A percentile compares a stretch with the other conserved stretches of the same genome.
Evolutionary conservation across 1,139 yeast genomes (phyloP).

Genomic region (Blastobotrys niveus): DNA sequence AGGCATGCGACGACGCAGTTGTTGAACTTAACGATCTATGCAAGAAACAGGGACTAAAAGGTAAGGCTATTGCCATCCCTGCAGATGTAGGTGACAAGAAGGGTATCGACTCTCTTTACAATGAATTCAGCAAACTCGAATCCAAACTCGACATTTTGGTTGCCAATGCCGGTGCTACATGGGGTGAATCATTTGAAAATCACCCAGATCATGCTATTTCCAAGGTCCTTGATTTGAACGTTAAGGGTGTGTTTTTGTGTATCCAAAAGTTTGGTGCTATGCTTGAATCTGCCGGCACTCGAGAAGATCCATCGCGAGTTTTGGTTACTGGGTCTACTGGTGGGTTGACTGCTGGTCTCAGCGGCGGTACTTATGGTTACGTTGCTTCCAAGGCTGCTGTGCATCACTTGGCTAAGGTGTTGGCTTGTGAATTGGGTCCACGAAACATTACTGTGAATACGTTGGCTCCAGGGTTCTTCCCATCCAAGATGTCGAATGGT

Average conservation of each 20-base stretch:
- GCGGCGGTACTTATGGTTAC: conserved; percentile 66
- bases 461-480: conserved; percentile 76
- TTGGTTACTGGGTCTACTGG: conserved; percentile 61
- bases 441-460: conserved; percentile 60
- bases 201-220: conserved; percentile 61
- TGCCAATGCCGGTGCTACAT: conserved; percentile 77
- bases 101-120: conserved; percentile 46
- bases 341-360: conserved; percentile 40
- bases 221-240: conserved; percentile 60
- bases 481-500: conserved; percentile 71
- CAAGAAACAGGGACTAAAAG: conserved; percentile 37
- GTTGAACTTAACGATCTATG: conserved; percentile 45
- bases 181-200: conserved; percentile 63
- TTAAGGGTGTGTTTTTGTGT: conserved; percentile 65
- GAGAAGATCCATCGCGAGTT: conserved; percentile 60
- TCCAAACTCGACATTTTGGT: conserved; percentile 54
- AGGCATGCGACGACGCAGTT: conserved; percentile 60
- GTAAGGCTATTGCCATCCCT: conserved; percentile 50
- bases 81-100: conserved; percentile 53
- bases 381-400: conserved; percentile 75
- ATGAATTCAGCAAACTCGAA: conserved; percentile 40
- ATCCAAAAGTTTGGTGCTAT: conserved; percentile 59
- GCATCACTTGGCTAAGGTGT: conserved; percentile 58
- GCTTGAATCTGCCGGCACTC: conserved; percentile 50
- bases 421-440: conserved; percentile 64